A percentile compares a stretch with the other conserved stretches of the same genome.
Evolutionary conservation across 257 asterid genomes (phyloP).

Genomic region (Nemophila menziesii): DNA sequence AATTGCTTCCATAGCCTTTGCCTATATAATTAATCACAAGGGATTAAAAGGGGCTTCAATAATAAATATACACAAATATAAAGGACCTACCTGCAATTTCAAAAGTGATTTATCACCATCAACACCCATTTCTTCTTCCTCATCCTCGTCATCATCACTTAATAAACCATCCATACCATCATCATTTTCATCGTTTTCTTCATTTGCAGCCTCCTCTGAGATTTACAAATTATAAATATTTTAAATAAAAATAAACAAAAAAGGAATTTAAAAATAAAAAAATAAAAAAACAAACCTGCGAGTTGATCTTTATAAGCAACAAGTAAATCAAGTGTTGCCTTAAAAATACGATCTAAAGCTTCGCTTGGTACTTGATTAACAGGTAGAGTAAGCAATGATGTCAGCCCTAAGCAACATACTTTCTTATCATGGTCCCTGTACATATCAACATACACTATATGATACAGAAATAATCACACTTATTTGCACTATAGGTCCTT

Average conservation of each 20-base stretch:
- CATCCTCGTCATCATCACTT: slow-evolving; percentile 72
- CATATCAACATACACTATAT: slow-evolving; percentile 1
- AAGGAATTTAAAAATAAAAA: not conserved
- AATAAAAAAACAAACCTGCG: slow-evolving; percentile 42
- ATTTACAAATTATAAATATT: not conserved
- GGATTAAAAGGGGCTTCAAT: no score
- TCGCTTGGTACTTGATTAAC: slow-evolving; percentile 79
- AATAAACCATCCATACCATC: slow-evolving; percentile 68
- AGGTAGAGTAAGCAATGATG: slow-evolving; percentile 87
- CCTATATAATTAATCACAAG: slow-evolving; percentile 34
- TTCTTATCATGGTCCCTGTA: slow-evolving; percentile 94
- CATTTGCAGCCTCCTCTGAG: slow-evolving; percentile 63
- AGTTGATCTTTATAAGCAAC: slow-evolving; percentile 94
- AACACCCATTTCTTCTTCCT: slow-evolving; percentile 81
- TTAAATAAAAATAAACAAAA: no score
- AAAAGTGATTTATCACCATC: slow-evolving; percentile 82
- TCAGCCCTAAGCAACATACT: slow-evolving; percentile 91
- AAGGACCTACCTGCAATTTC: slow-evolving; percentile 66
- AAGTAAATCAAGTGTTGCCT: slow-evolving; percentile 82
- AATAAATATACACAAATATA: not conserved
- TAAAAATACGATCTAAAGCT: slow-evolving; percentile 85
- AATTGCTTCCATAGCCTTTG: slow-evolving; percentile 61
- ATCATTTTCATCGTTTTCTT: slow-evolving; percentile 63
- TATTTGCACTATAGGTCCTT: no score
- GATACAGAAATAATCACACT: no score